phyloP scores from a whole-genome alignment of 1,284 basidiomycete species.

The Schizopora paradoxa region DNA sequence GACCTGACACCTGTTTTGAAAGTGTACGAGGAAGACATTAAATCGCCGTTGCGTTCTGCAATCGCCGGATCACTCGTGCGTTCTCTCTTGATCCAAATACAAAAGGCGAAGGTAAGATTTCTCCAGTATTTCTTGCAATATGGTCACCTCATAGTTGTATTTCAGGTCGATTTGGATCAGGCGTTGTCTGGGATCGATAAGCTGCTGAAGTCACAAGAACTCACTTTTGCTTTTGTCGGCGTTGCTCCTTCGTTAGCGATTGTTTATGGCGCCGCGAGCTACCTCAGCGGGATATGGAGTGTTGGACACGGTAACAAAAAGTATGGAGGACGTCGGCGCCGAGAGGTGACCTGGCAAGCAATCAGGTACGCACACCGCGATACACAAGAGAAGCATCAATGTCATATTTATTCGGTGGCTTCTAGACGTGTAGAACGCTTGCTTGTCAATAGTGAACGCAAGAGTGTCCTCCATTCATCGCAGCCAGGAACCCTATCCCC shows the following conservation, averaged over 20 bases:
- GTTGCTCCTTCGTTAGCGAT: conserved; percentile 87
- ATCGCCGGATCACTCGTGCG: conserved; percentile 80
- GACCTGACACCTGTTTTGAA: conserved; percentile 86
- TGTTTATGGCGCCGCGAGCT: conserved; percentile 64
- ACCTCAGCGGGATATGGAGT: conserved; percentile 44
- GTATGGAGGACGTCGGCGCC: conserved; percentile 47
- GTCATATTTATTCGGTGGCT: not conserved
- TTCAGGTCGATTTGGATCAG: conserved; percentile 86
- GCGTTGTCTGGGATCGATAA: conserved; percentile 85
- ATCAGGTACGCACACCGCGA: conserved; percentile 45
- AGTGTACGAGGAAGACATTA: conserved; percentile 91
- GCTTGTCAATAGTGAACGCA: conserved; percentile 40
- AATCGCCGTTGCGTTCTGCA: conserved; percentile 77
- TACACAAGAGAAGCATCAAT: not conserved
- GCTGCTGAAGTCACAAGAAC: conserved; percentile 89
- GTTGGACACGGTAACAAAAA: conserved; percentile 42
- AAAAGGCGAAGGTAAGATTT: conserved; percentile 84
- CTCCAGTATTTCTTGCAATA: not conserved
- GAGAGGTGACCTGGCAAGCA: conserved; percentile 51
- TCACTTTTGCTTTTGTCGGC: conserved; percentile 97
- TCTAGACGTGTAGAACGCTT: conserved; percentile 70
- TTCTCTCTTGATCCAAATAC: conserved; percentile 88
- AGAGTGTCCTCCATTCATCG: conserved; percentile 27
- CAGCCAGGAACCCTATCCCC: conserved; percentile 32
- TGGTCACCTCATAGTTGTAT: not conserved